Evolutionary conservation across 1,284 basidiomycete species (phyloP).

Genomic region (Cutaneotrichosporon sp.): DNA sequence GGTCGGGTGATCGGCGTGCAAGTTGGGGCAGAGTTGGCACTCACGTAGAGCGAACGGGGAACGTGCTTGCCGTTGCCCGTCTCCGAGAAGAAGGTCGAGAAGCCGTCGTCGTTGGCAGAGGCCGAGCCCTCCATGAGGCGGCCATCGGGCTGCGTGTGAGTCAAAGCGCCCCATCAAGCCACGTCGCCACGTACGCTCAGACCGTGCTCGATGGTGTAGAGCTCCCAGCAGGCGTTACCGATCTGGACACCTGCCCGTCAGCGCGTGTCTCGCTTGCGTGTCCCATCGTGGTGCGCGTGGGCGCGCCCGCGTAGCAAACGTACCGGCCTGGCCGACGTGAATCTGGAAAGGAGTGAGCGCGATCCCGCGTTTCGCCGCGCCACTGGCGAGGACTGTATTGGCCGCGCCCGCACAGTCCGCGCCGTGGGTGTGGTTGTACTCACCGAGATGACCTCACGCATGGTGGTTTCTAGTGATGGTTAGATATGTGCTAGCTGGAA

Average conservation of each 20-base stretch:
- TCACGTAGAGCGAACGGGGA: slow-evolving; percentile 89
- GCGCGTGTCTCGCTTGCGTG: background rate
- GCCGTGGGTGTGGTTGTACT: slow-evolving; percentile 21
- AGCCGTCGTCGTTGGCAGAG: slow-evolving; percentile 79
- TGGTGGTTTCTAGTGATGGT: slow-evolving; percentile 15
- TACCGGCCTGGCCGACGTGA: slow-evolving; percentile 56
- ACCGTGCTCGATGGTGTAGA: slow-evolving; percentile 98
- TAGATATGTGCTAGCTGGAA: slow-evolving; percentile 8
- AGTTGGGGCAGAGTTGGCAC: no score
- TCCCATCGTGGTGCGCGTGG: background rate
- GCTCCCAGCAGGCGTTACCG: slow-evolving; percentile 97
- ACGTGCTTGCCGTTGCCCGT: slow-evolving; percentile 91
- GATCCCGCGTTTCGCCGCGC: background rate
- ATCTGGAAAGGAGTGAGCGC: slow-evolving; percentile 32
- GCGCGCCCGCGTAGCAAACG: slow-evolving; percentile 18
- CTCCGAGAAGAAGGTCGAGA: slow-evolving; percentile 73
- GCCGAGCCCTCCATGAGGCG: slow-evolving; percentile 75
- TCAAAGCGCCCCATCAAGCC: slow-evolving; percentile 21
- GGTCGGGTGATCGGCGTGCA: background rate
- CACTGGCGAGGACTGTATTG: background rate
- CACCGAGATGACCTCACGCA: slow-evolving; percentile 54
- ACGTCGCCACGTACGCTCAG: slow-evolving; percentile 69
- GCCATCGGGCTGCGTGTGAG: slow-evolving; percentile 74
- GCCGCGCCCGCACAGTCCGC: background rate
- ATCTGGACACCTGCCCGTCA: slow-evolving; percentile 60